Evolutionary conservation across 2,329 filamentous ascomycete genomes (phyloP).

Genomic region (Neospermospora avenae): DNA sequence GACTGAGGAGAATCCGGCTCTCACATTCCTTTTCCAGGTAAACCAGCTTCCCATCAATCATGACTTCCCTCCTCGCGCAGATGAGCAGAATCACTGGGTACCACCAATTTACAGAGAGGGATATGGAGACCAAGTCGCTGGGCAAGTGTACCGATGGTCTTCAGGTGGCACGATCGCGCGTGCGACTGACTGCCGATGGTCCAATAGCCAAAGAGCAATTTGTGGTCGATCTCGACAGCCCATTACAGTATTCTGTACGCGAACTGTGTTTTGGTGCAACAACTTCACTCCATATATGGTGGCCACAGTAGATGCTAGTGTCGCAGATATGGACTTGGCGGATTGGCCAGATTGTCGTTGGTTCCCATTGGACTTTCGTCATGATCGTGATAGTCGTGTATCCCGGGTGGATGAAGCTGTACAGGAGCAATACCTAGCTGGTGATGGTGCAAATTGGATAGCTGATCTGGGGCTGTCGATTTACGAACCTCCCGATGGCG

Average conservation of each 20-base stretch:
- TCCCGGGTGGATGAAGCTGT: constrained; percentile 12
- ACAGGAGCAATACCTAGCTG: constrained; percentile 13
- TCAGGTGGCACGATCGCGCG: constrained; percentile 2
- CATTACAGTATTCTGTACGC: not conserved
- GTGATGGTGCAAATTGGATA: constrained; percentile 16
- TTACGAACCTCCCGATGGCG: constrained; percentile 8
- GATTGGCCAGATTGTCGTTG: constrained; percentile 10
- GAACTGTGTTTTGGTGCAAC: constrained; percentile 23
- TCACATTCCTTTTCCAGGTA: constrained; percentile 39
- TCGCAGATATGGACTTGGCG: not conserved
- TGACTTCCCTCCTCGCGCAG: constrained; percentile 12
- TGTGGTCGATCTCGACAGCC: not conserved
- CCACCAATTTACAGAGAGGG: constrained; percentile 22
- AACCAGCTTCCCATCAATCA: constrained; percentile 40
- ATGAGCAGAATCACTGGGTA: constrained; percentile 23
- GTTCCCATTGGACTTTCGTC: constrained; percentile 18
- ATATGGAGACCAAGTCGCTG: constrained; percentile 19
- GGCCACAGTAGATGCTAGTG: constrained; percentile 13
- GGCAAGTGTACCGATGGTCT: constrained; percentile 27
- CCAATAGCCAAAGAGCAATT: too few species aligned
- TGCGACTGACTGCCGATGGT: not conserved
- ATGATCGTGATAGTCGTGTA: not conserved
- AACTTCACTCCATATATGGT: constrained; percentile 16
- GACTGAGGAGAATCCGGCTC: not conserved
- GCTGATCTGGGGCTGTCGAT: constrained; percentile 11